A percentile compares a stretch with the other conserved stretches of the same genome.
These are phyloP conservation scores for Boletus rex-veris DNA, from an alignment of 768 basidiomycete genomes.

Conservation along the genomic window DNA sequence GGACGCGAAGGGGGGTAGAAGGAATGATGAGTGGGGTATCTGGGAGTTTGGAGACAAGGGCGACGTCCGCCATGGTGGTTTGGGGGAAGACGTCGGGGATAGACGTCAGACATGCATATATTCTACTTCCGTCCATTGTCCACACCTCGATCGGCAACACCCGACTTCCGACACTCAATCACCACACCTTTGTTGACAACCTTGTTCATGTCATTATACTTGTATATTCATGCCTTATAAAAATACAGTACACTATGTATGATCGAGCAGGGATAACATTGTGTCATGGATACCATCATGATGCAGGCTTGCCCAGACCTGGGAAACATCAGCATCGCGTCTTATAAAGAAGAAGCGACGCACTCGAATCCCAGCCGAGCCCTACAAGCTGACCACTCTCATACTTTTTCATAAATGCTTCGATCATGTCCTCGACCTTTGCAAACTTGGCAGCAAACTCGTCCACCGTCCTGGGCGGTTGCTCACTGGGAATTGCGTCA, in stretches of 20 bases:
- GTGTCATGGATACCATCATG: slow-evolving; percentile 3
- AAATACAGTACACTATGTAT: slow-evolving; percentile 12
- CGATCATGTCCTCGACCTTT: slow-evolving; percentile 17
- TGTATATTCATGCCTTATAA: slow-evolving; percentile 6
- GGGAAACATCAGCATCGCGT: slow-evolving; percentile 1
- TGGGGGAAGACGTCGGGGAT: slow-evolving; percentile 2
- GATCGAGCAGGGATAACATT: background rate
- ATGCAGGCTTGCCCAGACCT: background rate
- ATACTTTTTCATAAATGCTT: slow-evolving; percentile 17
- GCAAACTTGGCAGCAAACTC: slow-evolving; percentile 23
- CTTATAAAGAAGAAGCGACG: background rate
- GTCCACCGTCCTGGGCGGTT: slow-evolving; percentile 17
- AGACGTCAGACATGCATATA: slow-evolving; percentile 8
- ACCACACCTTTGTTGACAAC: background rate
- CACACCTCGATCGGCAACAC: slow-evolving; percentile 13
- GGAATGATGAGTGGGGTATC: slow-evolving; percentile 1
- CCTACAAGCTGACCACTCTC: slow-evolving; percentile 17
- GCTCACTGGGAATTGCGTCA: background rate
- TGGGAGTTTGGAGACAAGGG: background rate
- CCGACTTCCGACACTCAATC: slow-evolving; percentile 12
- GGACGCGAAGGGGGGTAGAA: slow-evolving; percentile 23
- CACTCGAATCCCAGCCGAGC: slow-evolving; percentile 30
- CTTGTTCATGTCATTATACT: slow-evolving; percentile 20
- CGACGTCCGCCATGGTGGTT: slow-evolving; percentile 20
- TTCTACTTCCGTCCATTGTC: slow-evolving; percentile 19